These are phyloP conservation scores for Colletotrichum eremochloae DNA, from an alignment of 2,329 filamentous ascomycete genomes.

Conservation along the genomic window DNA sequence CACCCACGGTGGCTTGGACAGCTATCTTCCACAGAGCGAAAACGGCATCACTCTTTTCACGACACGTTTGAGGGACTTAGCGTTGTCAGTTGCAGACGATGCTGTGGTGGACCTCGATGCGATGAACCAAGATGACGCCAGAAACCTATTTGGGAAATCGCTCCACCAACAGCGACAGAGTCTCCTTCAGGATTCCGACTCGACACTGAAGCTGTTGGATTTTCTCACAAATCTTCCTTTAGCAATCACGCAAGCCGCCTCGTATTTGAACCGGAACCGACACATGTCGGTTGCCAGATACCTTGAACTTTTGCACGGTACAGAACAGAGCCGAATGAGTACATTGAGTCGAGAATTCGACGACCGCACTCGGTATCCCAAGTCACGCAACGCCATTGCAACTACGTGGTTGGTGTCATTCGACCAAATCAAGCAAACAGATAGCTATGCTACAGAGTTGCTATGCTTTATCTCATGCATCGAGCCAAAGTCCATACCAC, in stretches of 20 bases:
- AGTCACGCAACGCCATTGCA: slow-evolving; percentile 50
- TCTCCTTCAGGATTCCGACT: slow-evolving; percentile 31
- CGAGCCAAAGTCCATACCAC: slow-evolving; percentile 53
- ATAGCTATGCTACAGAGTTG: slow-evolving; percentile 50
- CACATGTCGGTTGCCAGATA: slow-evolving; percentile 47
- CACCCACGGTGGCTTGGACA: slow-evolving; percentile 41
- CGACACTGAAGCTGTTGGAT: slow-evolving; percentile 45
- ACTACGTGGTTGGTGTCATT: slow-evolving; percentile 57
- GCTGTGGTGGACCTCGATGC: slow-evolving; percentile 47
- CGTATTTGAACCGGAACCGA: slow-evolving; percentile 52
- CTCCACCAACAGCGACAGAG: slow-evolving; percentile 44
- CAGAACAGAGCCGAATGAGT: slow-evolving; percentile 46
- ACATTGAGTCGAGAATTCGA: slow-evolving; percentile 51
- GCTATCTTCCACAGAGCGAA: slow-evolving; percentile 49
- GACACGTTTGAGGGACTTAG: slow-evolving; percentile 49
- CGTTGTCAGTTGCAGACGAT: slow-evolving; percentile 45
- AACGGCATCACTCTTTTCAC: slow-evolving; percentile 52
- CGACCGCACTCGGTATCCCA: slow-evolving; percentile 49
- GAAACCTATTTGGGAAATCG: slow-evolving; percentile 46
- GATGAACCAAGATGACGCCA: slow-evolving; percentile 50
- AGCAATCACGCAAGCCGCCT: slow-evolving; percentile 55
- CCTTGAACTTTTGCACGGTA: slow-evolving; percentile 47
- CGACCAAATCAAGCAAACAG: slow-evolving; percentile 49
- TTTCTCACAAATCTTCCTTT: slow-evolving; percentile 56
- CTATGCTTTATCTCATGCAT: slow-evolving; percentile 55